Evolutionary conservation across 805 yeast species (phyloP).

Genomic region (Jamesozyma jinghongensis): DNA sequence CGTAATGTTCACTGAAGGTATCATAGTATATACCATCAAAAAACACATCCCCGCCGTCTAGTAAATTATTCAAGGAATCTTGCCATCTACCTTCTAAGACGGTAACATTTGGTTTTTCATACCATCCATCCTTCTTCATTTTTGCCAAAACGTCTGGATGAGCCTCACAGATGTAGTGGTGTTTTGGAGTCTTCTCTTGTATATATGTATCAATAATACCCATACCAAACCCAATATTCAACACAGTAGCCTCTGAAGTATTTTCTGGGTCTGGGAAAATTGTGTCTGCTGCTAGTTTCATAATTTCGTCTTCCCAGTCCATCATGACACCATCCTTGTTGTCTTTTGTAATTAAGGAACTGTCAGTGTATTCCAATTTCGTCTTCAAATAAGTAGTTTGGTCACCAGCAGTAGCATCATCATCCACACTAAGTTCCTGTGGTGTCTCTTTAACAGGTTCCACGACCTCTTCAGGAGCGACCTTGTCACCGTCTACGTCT

Average conservation of each 20-base stretch:
- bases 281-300: slow-evolving; percentile 72
- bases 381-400: slow-evolving; percentile 58
- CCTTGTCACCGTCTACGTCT: slow-evolving; percentile 37
- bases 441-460: slow-evolving; percentile 21
- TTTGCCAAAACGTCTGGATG: slow-evolving; percentile 82
- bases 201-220: slow-evolving; percentile 85
- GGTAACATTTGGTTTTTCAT: slow-evolving; percentile 58
- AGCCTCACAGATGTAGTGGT: slow-evolving; percentile 86
- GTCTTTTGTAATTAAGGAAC: slow-evolving; percentile 63
- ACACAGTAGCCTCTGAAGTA: slow-evolving; percentile 37
- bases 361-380: slow-evolving; percentile 53
- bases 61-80: slow-evolving; percentile 56
- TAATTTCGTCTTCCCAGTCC: slow-evolving; percentile 86
- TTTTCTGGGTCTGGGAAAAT: slow-evolving; percentile 33
- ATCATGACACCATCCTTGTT: slow-evolving; percentile 90
- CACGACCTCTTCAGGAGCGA: slow-evolving; percentile 40
- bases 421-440: slow-evolving; percentile 31
- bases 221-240: slow-evolving; percentile 95
- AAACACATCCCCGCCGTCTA: slow-evolving; percentile 51
- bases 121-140: slow-evolving; percentile 74
- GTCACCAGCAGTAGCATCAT: slow-evolving; percentile 55
- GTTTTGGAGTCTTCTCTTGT: slow-evolving; percentile 35
- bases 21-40: slow-evolving; percentile 92
- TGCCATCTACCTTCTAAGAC: slow-evolving; percentile 92
- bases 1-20: slow-evolving; percentile 86